Conservation (phyloP, 768 basidiomycete species). For the Dacryopinax spathularia region DNA sequence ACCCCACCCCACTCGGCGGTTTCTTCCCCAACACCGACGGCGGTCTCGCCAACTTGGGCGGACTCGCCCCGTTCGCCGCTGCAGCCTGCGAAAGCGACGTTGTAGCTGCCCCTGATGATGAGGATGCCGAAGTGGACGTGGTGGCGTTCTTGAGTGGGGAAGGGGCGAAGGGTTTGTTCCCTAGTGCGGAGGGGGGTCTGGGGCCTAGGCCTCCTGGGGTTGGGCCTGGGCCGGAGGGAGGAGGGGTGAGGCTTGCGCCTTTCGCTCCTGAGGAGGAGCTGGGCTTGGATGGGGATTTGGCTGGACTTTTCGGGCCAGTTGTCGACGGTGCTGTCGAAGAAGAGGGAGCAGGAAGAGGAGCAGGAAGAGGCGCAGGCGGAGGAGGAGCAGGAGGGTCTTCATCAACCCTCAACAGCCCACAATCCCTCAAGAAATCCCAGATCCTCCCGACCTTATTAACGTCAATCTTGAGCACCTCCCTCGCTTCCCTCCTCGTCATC, state of each 20-base stretch:
- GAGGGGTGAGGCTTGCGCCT: not conserved
- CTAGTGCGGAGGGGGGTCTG: not conserved
- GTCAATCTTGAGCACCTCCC: constrained; percentile 83
- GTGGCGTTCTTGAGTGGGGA: not conserved
- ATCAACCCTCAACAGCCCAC: constrained; percentile 32
- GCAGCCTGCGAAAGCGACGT: not conserved
- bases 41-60: not conserved
- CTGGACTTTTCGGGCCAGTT: not conserved
- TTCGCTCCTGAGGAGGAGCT: not conserved
- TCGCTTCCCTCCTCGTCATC: constrained; percentile 73
- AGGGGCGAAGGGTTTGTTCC: not conserved
- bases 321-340: not conserved
- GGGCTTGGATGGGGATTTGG: not conserved
- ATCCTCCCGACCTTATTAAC: constrained; percentile 84
- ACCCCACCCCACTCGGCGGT: not conserved
- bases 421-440: constrained; percentile 84
- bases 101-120: too few relatives aligned
- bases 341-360: not conserved
- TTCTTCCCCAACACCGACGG: not conserved
- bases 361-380: not conserved
- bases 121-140: too few relatives aligned
- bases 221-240: not conserved
- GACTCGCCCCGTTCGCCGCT: not conserved
- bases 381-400: not conserved
- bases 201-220: too few relatives aligned